Percentiles rank a stretch among this genome's conserved stretches.
These are phyloP conservation scores for Exobasidium rhododendri DNA, from an alignment of 1,284 basidiomycete genomes.

Conservation along the genomic window DNA sequence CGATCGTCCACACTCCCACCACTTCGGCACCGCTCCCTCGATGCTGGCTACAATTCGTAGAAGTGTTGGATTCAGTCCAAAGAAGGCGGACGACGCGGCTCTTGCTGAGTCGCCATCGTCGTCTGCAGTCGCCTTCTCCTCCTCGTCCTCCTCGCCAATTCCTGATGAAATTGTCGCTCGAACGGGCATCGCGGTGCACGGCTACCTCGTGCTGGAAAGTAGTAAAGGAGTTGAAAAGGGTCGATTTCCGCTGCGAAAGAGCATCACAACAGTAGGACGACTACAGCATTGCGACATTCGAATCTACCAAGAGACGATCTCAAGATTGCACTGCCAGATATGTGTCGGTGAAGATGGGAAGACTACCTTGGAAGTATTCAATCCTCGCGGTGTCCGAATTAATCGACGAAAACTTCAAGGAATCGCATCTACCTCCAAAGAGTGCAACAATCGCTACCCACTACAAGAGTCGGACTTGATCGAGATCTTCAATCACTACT, in stretches of 20 bases:
- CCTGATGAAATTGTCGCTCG: too few relatives aligned
- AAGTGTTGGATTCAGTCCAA: constrained; percentile 1
- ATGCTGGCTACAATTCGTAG: neutral
- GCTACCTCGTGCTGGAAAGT: neutral
- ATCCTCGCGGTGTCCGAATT: neutral
- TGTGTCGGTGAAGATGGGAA: neutral
- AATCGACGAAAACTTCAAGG: neutral
- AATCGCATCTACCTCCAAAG: neutral
- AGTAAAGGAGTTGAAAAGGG: neutral
- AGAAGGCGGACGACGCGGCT: neutral
- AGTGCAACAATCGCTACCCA: neutral
- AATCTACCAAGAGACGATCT: constrained; percentile 2
- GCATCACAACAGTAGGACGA: constrained; percentile 3
- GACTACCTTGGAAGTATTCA: neutral
- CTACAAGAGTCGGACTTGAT: neutral
- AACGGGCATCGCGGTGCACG: too few relatives aligned
- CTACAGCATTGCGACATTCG: neutral
- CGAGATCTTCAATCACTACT: neutral
- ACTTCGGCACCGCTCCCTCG: too few relatives aligned
- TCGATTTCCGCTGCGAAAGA: neutral
- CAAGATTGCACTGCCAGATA: neutral
- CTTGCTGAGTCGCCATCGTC: too few relatives aligned
- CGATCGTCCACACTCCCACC: too few relatives aligned
- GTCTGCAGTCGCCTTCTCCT: too few relatives aligned
- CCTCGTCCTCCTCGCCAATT: too few relatives aligned